phyloP scores from a whole-genome alignment of 768 basidiomycete species.

The Pleurotus ostreatus region DNA sequence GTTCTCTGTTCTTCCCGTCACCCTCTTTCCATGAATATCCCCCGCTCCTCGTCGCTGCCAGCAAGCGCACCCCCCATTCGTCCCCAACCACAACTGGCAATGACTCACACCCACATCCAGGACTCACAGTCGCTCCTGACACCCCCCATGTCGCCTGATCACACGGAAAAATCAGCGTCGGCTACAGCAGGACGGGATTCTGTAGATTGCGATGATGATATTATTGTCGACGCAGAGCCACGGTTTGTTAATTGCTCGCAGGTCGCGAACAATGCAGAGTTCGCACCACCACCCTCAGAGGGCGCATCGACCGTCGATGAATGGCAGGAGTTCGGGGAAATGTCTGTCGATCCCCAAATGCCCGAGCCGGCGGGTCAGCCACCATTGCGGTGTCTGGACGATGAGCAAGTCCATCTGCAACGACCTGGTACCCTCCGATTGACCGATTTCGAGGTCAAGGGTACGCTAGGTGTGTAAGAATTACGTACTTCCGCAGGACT shows the following conservation, averaged over 20 bases:
- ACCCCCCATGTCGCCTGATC: constrained; percentile 62
- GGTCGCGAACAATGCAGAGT: background rate
- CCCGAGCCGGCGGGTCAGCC: constrained; percentile 22
- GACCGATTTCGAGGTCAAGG: constrained; percentile 79
- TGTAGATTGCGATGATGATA: constrained; percentile 21
- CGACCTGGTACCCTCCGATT: constrained; percentile 54
- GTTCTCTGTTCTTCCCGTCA: constrained; percentile 20
- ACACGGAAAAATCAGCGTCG: constrained; percentile 30
- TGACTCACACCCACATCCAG: constrained; percentile 34
- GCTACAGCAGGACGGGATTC: background rate
- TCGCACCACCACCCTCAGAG: constrained; percentile 10
- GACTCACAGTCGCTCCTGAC: constrained; percentile 61
- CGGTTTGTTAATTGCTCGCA: constrained; percentile 14
- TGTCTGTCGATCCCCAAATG: constrained; percentile 14
- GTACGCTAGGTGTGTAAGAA: constrained; percentile 60
- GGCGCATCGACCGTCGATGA: constrained; percentile 15
- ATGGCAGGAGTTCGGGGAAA: constrained; percentile 18
- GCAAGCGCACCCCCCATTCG: constrained; percentile 13
- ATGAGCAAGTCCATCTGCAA: constrained; percentile 64
- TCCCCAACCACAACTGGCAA: constrained; percentile 2
- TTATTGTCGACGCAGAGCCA: constrained; percentile 35
- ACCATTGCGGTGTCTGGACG: constrained; percentile 61
- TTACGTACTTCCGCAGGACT: background rate
- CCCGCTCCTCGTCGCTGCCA: constrained; percentile 12
- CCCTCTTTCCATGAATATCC: constrained; percentile 6